Percentiles rank a stretch among this genome's conserved stretches.
phyloP scores from a whole-genome alignment of 768 basidiomycete species.

The Suillus paluster region DNA sequence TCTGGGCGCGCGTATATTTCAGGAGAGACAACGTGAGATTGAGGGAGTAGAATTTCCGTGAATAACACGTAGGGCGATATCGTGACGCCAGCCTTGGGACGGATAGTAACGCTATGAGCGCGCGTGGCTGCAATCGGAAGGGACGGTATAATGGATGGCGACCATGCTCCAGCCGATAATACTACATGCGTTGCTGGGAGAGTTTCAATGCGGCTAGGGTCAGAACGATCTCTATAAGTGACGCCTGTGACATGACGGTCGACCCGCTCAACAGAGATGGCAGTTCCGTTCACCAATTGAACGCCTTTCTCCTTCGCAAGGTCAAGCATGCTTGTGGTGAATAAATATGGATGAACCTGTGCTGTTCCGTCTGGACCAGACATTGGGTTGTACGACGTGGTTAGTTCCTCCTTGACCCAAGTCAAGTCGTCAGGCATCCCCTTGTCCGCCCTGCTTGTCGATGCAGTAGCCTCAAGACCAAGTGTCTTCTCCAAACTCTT shows the following conservation, averaged over 20 bases:
- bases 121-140: slow-evolving; percentile 68
- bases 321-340: slow-evolving; percentile 73
- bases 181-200: slow-evolving; percentile 71
- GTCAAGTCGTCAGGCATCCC: slow-evolving; percentile 54
- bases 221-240: slow-evolving; percentile 33
- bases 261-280: slow-evolving; percentile 48
- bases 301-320: slow-evolving; percentile 62
- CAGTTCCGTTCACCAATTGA: slow-evolving; percentile 50
- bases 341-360: slow-evolving; percentile 77
- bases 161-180: slow-evolving; percentile 89
- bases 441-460: slow-evolving; percentile 27
- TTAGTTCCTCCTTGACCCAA: slow-evolving; percentile 62
- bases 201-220: slow-evolving; percentile 30
- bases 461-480: slow-evolving; percentile 39
- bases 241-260: slow-evolving; percentile 53
- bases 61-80: slow-evolving; percentile 84
- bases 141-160: slow-evolving; percentile 56
- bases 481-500: slow-evolving; percentile 62
- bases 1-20: slow-evolving; percentile 77
- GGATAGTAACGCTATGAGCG: slow-evolving; percentile 75
- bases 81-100: slow-evolving; percentile 43
- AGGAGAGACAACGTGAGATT: slow-evolving; percentile 45
- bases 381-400: slow-evolving; percentile 65
- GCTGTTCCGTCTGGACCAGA: slow-evolving; percentile 57
- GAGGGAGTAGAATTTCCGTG: slow-evolving; percentile 64